A percentile compares a stretch with the other conserved stretches of the same genome.
These are phyloP conservation scores for Elongisporangium prolatum DNA, from an alignment of 352 stramenopile species.

Conservation along the genomic window DNA sequence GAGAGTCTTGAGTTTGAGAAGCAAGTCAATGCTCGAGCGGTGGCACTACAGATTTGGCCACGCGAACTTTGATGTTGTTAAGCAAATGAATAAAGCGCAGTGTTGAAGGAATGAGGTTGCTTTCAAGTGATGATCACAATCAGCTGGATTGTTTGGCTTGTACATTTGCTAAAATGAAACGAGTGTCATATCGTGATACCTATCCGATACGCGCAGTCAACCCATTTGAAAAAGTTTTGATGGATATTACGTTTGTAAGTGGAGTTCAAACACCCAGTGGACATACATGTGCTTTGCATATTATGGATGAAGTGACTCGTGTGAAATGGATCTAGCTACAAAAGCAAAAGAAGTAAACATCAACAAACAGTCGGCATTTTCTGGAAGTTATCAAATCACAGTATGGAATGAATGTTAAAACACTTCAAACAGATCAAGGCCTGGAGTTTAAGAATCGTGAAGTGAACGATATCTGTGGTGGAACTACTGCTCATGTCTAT, in stretches of 20 bases:
- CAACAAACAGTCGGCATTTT: background rate
- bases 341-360: background rate
- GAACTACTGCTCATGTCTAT: slow-evolving; percentile 3
- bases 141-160: background rate
- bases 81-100: background rate
- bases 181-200: background rate
- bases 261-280: background rate
- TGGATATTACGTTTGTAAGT: background rate
- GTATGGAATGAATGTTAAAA: too few species aligned
- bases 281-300: background rate
- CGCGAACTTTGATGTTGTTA: background rate
- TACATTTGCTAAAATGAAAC: background rate
- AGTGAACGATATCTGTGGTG: background rate
- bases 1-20: background rate
- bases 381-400: background rate
- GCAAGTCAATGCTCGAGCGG: background rate
- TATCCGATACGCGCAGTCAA: background rate
- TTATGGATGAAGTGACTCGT: background rate
- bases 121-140: background rate
- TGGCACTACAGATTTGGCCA: background rate
- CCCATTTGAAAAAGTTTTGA: background rate
- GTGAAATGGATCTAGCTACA: background rate
- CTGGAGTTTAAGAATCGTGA: background rate
- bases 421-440: background rate
- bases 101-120: background rate